A percentile compares a stretch with the other conserved stretches of the same genome.
phyloP scores from a whole-genome alignment of 805 yeast species.

The Babjeviella inositovora region DNA sequence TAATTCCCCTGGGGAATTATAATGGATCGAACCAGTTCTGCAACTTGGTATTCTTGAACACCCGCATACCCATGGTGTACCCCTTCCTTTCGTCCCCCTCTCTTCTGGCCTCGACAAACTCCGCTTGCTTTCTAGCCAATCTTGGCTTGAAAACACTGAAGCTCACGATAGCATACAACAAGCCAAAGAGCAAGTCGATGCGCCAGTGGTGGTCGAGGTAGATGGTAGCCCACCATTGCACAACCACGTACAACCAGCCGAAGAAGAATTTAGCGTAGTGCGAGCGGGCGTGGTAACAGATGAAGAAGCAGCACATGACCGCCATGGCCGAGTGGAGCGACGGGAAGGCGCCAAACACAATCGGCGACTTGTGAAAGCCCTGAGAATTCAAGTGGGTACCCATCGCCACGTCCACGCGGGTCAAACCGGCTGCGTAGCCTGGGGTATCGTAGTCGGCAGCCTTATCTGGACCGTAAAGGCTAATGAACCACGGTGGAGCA shows the following conservation, averaged over 20 bases:
- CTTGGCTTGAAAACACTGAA: conserved; percentile 21
- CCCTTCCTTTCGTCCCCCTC: conserved; percentile 21
- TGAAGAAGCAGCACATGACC: conserved; percentile 25
- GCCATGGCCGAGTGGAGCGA: conserved; percentile 57
- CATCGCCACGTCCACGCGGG: conserved; percentile 44
- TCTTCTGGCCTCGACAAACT: conserved; percentile 18
- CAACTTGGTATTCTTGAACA: conserved; percentile 28
- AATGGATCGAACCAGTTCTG: conserved; percentile 44
- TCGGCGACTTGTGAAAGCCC: conserved; percentile 53
- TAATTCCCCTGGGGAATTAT: no score
- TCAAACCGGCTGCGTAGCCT: conserved; percentile 60
- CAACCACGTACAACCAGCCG: conserved; percentile 23
- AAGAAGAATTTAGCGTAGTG: conserved; percentile 13
- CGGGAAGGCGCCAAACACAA: conserved; percentile 54
- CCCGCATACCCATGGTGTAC: conserved; percentile 49
- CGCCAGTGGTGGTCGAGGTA: conserved; percentile 64
- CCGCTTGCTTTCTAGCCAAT: conserved; percentile 15
- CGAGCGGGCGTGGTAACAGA: conserved; percentile 21
- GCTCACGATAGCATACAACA: conserved; percentile 27
- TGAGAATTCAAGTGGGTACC: conserved; percentile 44
- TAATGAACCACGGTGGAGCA: conserved; percentile 66
- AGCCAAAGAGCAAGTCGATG: conserved; percentile 40
- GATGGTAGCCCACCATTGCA: conserved; percentile 68
- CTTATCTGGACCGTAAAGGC: conserved; percentile 39
- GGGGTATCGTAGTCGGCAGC: conserved; percentile 42